A percentile compares a stretch with the other conserved stretches of the same genome.
Evolutionary conservation across 208 protist genomes (phyloP).

Genomic region (Crithidia acanthocephali): DNA sequence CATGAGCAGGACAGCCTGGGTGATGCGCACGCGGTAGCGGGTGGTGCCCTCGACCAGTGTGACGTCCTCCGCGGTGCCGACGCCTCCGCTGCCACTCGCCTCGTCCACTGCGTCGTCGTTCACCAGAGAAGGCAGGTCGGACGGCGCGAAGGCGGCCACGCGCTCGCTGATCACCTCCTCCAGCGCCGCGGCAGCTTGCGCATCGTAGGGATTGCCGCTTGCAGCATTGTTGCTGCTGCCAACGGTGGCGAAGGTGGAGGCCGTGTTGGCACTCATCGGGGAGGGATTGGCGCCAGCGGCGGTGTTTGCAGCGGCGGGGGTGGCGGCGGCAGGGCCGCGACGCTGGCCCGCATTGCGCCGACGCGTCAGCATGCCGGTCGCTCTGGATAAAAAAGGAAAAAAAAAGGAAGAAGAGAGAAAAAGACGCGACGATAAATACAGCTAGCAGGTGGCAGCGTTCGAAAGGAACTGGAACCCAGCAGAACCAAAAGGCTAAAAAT

Average conservation of each 20-base stretch:
- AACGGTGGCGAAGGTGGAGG: constrained; percentile 1
- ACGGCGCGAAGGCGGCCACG: constrained; percentile 69
- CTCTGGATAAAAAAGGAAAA: neutral
- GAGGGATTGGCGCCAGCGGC: neutral
- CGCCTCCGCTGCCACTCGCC: constrained; percentile 14
- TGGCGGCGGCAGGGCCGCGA: neutral
- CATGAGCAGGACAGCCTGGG: constrained; percentile 91
- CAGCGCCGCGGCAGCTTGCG: constrained; percentile 17
- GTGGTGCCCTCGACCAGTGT: constrained; percentile 25
- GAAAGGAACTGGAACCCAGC: neutral
- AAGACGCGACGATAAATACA: neutral
- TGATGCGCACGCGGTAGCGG: constrained; percentile 41
- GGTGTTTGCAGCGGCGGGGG: neutral
- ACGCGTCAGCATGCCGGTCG: constrained; percentile 17
- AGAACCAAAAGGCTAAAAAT: neutral
- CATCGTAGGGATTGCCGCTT: constrained; percentile 16
- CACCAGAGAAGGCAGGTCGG: constrained; percentile 64
- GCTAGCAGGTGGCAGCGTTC: neutral
- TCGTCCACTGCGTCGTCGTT: constrained; percentile 47
- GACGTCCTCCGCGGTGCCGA: constrained; percentile 21
- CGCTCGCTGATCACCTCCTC: constrained; percentile 61
- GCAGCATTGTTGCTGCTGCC: neutral
- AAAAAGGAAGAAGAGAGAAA: constrained; percentile 12
- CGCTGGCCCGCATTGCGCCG: constrained; percentile 25
- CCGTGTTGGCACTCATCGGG: neutral